Percentiles rank a stretch among this genome's conserved stretches.
These are phyloP conservation scores for Pisolithus albus DNA, from an alignment of 768 basidiomycete species.

Conservation along the genomic window DNA sequence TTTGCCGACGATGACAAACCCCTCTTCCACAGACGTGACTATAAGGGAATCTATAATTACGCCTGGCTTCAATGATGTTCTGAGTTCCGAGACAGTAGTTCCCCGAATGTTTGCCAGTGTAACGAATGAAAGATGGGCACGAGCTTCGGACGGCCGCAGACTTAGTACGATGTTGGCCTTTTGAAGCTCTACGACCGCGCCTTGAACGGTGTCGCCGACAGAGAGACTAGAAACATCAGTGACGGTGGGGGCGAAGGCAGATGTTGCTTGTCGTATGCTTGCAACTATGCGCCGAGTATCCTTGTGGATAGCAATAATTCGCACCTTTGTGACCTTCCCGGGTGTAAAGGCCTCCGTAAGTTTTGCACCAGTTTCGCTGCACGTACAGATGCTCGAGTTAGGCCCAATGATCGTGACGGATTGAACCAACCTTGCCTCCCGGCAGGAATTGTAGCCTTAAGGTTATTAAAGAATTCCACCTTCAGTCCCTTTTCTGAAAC, in stretches of 20 bases:
- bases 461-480: constrained; percentile 86
- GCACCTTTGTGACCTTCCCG: constrained; percentile 81
- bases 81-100: constrained; percentile 59
- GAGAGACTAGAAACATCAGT: constrained; percentile 68
- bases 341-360: constrained; percentile 60
- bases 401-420: not conserved
- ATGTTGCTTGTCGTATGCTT: constrained; percentile 75
- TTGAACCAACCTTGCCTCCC: constrained; percentile 67
- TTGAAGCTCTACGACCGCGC: constrained; percentile 73
- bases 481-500: constrained; percentile 73
- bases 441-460: constrained; percentile 77
- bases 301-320: constrained; percentile 58
- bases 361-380: constrained; percentile 60
- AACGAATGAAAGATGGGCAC: constrained; percentile 80
- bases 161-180: constrained; percentile 75
- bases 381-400: not conserved
- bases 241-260: constrained; percentile 41
- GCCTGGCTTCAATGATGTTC: constrained; percentile 54
- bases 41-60: constrained; percentile 70
- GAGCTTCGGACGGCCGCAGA: constrained; percentile 60
- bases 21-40: constrained; percentile 82
- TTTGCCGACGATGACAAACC: constrained; percentile 76
- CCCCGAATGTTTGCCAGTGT: constrained; percentile 78
- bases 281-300: constrained; percentile 65
- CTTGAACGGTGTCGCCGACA: constrained; percentile 68